phyloP scores from a whole-genome alignment of 75 land plant species.

The Adiantum capillusveneris region DNA sequence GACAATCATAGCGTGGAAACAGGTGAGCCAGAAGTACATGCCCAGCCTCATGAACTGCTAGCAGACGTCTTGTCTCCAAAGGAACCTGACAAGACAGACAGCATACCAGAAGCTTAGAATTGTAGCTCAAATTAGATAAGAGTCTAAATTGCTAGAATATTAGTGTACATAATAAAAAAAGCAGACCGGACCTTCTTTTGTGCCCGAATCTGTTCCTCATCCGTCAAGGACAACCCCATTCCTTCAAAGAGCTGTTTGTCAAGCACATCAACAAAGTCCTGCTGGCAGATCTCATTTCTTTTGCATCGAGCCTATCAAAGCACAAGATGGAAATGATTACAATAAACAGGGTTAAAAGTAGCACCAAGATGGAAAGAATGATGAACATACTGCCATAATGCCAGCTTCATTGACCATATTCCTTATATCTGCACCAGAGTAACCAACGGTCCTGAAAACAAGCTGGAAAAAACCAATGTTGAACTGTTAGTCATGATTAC shows the following conservation, averaged over 20 bases:
- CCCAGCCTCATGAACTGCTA: slow-evolving; percentile 99
- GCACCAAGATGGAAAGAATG: background rate
- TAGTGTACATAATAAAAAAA: background rate
- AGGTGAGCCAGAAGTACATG: slow-evolving; percentile 90
- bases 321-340: no score
- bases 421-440: slow-evolving; percentile 91
- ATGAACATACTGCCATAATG: slow-evolving; percentile 78
- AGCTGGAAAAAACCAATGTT: slow-evolving; percentile 67
- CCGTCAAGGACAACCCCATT: slow-evolving; percentile 77
- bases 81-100: slow-evolving; percentile 39
- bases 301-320: slow-evolving; percentile 61
- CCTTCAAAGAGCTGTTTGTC: slow-evolving; percentile 95
- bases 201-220: slow-evolving; percentile 71
- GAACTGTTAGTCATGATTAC: no score
- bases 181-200: slow-evolving; percentile 48
- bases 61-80: slow-evolving; percentile 58
- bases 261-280: slow-evolving; percentile 82
- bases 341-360: no score
- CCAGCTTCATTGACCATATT: slow-evolving; percentile 86
- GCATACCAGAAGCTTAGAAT: background rate
- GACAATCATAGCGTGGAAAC: slow-evolving; percentile 94
- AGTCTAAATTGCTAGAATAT: background rate
- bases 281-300: slow-evolving; percentile 56
- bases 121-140: no score
- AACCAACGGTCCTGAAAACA: slow-evolving; percentile 90